Evolutionary conservation across 495 filamentous ascomycete genomes (phyloP), one percentile per base, ranked within the genome.

Genomic region (Penicillium longicatenatum): DNA sequence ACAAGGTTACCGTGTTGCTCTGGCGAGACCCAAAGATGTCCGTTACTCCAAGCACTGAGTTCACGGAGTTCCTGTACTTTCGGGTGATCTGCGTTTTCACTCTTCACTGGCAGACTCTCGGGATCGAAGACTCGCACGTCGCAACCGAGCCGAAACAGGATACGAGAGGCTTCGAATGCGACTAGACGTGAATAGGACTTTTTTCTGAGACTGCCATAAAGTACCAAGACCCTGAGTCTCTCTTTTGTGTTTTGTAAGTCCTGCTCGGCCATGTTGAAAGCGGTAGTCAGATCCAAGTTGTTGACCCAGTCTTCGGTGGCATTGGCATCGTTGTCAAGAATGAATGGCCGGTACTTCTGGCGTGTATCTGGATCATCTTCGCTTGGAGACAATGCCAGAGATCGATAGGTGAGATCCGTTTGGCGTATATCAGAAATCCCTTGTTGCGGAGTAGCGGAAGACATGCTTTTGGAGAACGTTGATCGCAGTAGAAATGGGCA

Each of bases 1-100:
- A 85, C 84, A n/a, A 89, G 60, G 59, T 84, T 88, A 0, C 87
- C 87, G 52, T 90, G 87, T 65, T 90, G 86, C 63, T 90, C 87
- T 0, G 86, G 87, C 4, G 82, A 84, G 9, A 85, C 73, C 87
- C 86, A 89, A 14, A 90, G 54, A 67, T 90, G 86, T 0, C 86
- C 87, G 61, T 90, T 86, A 55, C 84, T 88, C 87, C 87, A 90
- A 10, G 57, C 60, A 54, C 81, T 86, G 9, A 90, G 77, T 6
- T 81, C 75, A 14, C 87, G 76, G 19, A 90, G 80, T 62, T 90
- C 87, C 57, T 84, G 83, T 2, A 89, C 87, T 48, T 88, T 87
- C 0, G 77, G 69, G 64, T 90, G 86, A 17, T 53, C 59, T 50
- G 81, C n/a, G n/a, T n/a, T 75, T 9, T 84, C 79, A 21, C 73